Conservation (phyloP, 495 filamentous ascomycete species). For the Melanomma pulvis-pyrius region DNA sequence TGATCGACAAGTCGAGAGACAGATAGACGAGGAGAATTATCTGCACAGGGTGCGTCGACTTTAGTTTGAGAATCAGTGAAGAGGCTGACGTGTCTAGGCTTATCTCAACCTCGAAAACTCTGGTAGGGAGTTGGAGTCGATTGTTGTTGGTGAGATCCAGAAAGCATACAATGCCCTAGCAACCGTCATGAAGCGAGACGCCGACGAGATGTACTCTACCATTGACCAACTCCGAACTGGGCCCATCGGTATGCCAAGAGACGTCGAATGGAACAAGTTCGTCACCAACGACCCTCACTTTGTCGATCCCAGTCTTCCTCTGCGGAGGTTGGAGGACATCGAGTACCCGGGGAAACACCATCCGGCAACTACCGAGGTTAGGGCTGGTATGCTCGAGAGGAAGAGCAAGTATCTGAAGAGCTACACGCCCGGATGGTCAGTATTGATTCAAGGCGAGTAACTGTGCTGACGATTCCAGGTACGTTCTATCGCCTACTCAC, state of each 20-base stretch:
- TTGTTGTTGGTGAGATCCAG: constrained; percentile 95
- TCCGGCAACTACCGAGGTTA: constrained; percentile 81
- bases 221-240: constrained; percentile 82
- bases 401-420: constrained; percentile 99
- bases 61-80: neutral
- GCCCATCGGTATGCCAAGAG: constrained; percentile 85
- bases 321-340: constrained; percentile 79
- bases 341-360: constrained; percentile 93
- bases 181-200: constrained; percentile 83
- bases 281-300: constrained; percentile 82
- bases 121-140: constrained; percentile 89
- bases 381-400: constrained; percentile 87
- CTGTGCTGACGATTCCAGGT: constrained; percentile 59
- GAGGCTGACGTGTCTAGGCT: constrained; percentile 59
- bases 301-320: constrained; percentile 78
- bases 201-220: constrained; percentile 75
- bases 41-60: constrained; percentile 72
- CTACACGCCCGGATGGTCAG: constrained; percentile 94
- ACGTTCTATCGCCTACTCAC: constrained; percentile 93
- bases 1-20: constrained; percentile 84
- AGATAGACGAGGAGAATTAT: constrained; percentile 97
- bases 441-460: constrained; percentile 5
- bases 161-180: constrained; percentile 94
- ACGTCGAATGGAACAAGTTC: constrained; percentile 86
- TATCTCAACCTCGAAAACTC: constrained; percentile 94